Evolutionary conservation across 345 rosid genomes (phyloP).

Genomic region (Carallia brachiata): DNA sequence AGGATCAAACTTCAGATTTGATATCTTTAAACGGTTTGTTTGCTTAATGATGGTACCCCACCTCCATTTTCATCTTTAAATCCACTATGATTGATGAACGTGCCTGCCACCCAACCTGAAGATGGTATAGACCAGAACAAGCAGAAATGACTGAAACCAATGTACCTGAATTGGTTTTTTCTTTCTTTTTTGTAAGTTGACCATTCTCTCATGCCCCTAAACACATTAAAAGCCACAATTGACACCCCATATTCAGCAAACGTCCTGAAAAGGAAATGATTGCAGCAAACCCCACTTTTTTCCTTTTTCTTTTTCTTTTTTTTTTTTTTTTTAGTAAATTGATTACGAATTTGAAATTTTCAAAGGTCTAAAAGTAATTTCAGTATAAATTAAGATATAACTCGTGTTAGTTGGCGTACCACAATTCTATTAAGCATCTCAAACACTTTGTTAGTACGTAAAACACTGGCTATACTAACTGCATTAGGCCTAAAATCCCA

Average conservation of each 20-base stretch:
- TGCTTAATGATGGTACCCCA: neutral
- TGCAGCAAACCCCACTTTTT: constrained; percentile 42
- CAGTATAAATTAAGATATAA: no score
- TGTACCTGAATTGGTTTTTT: constrained; percentile 46
- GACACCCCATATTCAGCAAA: constrained; percentile 44
- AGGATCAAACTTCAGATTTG: no score
- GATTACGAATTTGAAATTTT: no score
- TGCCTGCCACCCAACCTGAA: constrained; percentile 44
- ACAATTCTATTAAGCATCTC: no score
- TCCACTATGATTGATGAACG: constrained; percentile 35
- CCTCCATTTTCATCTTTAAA: constrained; percentile 28
- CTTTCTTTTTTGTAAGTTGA: constrained; percentile 12
- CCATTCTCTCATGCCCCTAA: constrained; percentile 46
- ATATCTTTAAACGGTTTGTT: no score
- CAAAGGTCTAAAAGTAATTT: no score
- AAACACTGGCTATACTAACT: constrained; percentile 47
- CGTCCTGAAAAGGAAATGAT: constrained; percentile 49
- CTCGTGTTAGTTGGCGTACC: no score
- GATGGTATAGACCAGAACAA: constrained; percentile 42
- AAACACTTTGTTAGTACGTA: constrained; percentile 24
- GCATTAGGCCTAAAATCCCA: constrained; percentile 46
- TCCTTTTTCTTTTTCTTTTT: no score
- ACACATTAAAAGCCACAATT: constrained; percentile 37
- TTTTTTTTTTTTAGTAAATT: no score
- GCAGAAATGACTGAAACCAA: constrained; percentile 49